Evolutionary conservation across 495 filamentous ascomycete genomes (phyloP).

Genomic region (Aspergillus coremiiformis): DNA sequence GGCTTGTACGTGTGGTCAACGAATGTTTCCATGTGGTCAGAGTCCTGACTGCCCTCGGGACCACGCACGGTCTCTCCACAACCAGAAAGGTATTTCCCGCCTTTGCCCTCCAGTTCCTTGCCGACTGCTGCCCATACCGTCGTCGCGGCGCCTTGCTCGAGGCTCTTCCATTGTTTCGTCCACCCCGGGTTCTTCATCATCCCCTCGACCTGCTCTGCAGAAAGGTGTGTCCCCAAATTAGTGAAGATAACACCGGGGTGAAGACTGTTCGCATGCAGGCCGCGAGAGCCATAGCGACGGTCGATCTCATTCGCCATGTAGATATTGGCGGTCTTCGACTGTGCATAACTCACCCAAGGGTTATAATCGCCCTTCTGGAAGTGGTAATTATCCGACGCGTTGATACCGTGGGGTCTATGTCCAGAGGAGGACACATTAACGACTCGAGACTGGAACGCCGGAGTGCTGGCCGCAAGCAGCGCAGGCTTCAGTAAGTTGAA

Average conservation of each 20-base stretch:
- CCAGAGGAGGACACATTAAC: slow-evolving; percentile 33
- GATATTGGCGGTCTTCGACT: slow-evolving; percentile 30
- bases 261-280: slow-evolving; percentile 30
- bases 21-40: slow-evolving; percentile 22
- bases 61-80: slow-evolving; percentile 17
- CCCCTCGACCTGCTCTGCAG: slow-evolving; percentile 7
- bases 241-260: slow-evolving; percentile 33
- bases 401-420: slow-evolving; percentile 20
- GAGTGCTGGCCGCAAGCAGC: slow-evolving; percentile 31
- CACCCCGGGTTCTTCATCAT: slow-evolving; percentile 15
- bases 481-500: slow-evolving; percentile 39
- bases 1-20: slow-evolving; percentile 29
- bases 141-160: slow-evolving; percentile 32
- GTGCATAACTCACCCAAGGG: slow-evolving; percentile 20
- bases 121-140: slow-evolving; percentile 36
- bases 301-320: slow-evolving; percentile 37
- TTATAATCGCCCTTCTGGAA: slow-evolving; percentile 25
- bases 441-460: slow-evolving; percentile 35
- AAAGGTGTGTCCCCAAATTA: slow-evolving; percentile 10
- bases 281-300: slow-evolving; percentile 27
- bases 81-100: slow-evolving; percentile 39
- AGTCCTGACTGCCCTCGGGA: slow-evolving; percentile 4
- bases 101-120: slow-evolving; percentile 27
- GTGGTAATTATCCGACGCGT: slow-evolving; percentile 19
- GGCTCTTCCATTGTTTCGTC: slow-evolving; percentile 23